These are phyloP conservation scores for Craspedostauros australis DNA, from an alignment of 108 stramenopile species.

Conservation along the genomic window DNA sequence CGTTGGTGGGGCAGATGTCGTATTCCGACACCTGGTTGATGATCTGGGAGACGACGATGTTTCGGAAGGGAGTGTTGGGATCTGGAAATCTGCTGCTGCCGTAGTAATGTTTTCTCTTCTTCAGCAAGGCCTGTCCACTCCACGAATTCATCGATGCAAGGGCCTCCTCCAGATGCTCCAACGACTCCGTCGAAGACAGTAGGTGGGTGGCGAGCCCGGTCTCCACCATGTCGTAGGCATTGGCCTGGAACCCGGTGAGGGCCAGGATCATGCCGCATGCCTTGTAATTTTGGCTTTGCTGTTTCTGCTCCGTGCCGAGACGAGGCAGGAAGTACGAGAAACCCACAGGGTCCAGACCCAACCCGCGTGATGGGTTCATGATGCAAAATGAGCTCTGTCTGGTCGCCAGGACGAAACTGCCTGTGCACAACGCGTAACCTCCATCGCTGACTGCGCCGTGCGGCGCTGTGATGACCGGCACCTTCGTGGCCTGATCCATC, in stretches of 20 bases:
- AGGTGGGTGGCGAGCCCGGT: constrained; percentile 78
- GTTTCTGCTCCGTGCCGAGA: constrained; percentile 62
- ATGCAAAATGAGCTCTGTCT: constrained; percentile 53
- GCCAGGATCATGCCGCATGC: constrained; percentile 62
- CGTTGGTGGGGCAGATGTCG: constrained; percentile 33
- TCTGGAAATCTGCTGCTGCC: constrained; percentile 34
- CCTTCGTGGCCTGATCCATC: constrained; percentile 25
- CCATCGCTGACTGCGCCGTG: constrained; percentile 70
- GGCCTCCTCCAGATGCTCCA: constrained; percentile 52
- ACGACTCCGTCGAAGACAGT: constrained; percentile 20
- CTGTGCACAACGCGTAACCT: constrained; percentile 64
- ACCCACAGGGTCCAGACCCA: constrained; percentile 77
- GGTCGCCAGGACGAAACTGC: constrained; percentile 71
- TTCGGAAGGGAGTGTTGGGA: constrained; percentile 50
- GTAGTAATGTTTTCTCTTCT: constrained; percentile 27
- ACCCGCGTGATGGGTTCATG: constrained; percentile 63
- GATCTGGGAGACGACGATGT: constrained; percentile 51
- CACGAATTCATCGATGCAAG: constrained; percentile 49
- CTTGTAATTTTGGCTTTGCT: constrained; percentile 32
- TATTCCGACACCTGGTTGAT: constrained; percentile 57
- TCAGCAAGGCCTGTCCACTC: constrained; percentile 47
- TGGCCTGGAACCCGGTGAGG: constrained; percentile 69
- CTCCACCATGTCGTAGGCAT: constrained; percentile 71
- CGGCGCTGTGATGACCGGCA: constrained; percentile 64
- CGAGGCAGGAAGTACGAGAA: constrained; percentile 69